Base-by-base conservation (phyloP, 176 grass and related monocot genomes). In the Thalia dealbata region DNA sequence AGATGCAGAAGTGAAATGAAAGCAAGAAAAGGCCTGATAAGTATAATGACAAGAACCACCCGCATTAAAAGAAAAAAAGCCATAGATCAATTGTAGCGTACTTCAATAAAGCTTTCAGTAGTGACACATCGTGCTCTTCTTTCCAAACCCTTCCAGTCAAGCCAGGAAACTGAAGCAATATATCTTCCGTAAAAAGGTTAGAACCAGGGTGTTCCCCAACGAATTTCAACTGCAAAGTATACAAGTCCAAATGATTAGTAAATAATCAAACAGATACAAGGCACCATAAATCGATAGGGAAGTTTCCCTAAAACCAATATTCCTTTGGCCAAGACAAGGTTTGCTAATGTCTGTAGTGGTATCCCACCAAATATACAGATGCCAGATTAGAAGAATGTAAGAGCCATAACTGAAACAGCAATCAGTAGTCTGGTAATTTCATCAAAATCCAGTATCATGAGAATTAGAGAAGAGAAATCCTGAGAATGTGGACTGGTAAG, bases 81-180 rank as follows among this genome's bases (percentile, higher is more conserved):
- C 27, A 78, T 55, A 68, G n/a, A 14, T 54, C 21, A 56, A 44
- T 45, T 43, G 25, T 74, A 83, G 21, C 89, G 8, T 92, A 92
- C 90, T 92, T 92, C 76, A 89, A 29, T 74, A 86, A 56, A 73
- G 81, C 86, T 82, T 84, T 92, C 59, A 92, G 76, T 79, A 92
- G 79, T 73, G 80, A 62, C 70, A 86, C 68, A 88, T 92, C 90
- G 79, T 92, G 90, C 38, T 92, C 86, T 6, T 15, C 50, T 80
- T 88, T 92, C 90, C 90, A 92, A 72, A 82, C 52, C 76, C 76
- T 88, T 56, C 76, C 78, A 67, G 12, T 30, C 59, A 75, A 81
- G 69, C 75, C 78, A 76, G 72, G 76, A 76, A 73, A 88, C 21
- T 77, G 60, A 22, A 75, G 19, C 56, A 78, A 63, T 69, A 82